phyloP scores from a whole-genome alignment of 352 stramenopile species.

The Pythium diclinum region DNA sequence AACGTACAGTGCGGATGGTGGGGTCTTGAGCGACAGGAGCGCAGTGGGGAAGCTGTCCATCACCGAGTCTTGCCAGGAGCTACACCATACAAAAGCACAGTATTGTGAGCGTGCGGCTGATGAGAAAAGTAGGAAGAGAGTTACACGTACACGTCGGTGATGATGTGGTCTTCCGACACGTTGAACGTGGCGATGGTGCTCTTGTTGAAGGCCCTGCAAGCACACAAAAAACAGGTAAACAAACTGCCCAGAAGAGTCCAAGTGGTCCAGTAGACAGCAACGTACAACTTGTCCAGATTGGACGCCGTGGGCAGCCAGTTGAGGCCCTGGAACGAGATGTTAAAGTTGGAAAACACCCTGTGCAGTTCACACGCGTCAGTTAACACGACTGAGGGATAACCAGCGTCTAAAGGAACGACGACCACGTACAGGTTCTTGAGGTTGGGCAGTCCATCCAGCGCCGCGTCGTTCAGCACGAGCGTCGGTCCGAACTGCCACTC shows the following conservation, averaged over 20 bases:
- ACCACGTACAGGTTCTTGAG: constrained; percentile 25
- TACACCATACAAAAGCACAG: not conserved
- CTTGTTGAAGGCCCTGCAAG: constrained; percentile 41
- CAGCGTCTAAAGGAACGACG: not conserved
- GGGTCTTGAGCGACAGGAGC: constrained; percentile 11
- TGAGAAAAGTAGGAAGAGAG: not conserved
- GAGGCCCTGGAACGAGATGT: constrained; percentile 24
- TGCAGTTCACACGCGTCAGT: not conserved
- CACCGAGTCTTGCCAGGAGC: constrained; percentile 2
- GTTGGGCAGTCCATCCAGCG: constrained; percentile 19
- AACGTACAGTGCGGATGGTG: constrained; percentile 5
- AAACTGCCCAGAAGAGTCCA: not conserved
- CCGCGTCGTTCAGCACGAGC: constrained; percentile 22
- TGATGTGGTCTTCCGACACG: constrained; percentile 31
- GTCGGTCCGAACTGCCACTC: constrained; percentile 18
- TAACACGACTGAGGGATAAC: not conserved
- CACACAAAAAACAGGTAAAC: not conserved
- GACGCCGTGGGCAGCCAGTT: constrained; percentile 21
- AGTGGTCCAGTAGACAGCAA: not conserved
- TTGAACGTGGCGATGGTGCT: constrained; percentile 36
- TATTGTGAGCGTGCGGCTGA: not conserved
- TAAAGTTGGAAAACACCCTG: constrained; percentile 29
- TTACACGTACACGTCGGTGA: constrained; percentile 37
- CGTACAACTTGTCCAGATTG: constrained; percentile 23
- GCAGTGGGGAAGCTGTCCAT: constrained; percentile 12